Conservation (phyloP, 2,329 filamentous ascomycete genomes). For the Dryadomyces quercus-mongolicae region DNA sequence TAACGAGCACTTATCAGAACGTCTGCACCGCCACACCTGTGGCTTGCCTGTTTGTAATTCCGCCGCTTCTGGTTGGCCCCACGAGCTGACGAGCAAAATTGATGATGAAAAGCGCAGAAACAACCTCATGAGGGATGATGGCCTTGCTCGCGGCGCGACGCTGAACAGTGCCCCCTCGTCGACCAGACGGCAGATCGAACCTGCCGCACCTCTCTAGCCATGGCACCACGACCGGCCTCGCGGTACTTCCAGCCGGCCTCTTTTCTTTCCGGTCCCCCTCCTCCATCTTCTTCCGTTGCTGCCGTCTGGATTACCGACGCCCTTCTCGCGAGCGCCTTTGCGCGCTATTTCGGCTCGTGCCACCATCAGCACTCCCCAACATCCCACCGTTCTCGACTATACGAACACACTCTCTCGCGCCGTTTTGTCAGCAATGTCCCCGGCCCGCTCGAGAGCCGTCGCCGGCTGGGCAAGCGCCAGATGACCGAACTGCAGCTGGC, state of each 20-base stretch:
- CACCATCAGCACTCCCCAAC: not conserved
- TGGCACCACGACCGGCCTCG: not conserved
- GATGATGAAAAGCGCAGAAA: not conserved
- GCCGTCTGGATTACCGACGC: constrained; percentile 49
- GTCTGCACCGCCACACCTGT: not conserved
- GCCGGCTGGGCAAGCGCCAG: constrained; percentile 37
- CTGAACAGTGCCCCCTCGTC: too few species aligned
- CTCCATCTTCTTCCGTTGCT: constrained; percentile 24
- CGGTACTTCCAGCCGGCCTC: not conserved
- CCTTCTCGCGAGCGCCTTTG: constrained; percentile 36
- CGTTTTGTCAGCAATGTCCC: constrained; percentile 29
- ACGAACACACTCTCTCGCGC: constrained; percentile 15
- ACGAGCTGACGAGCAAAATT: not conserved
- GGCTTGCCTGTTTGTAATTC: not conserved
- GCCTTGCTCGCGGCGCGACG: too few species aligned
- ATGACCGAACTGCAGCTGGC: constrained; percentile 38
- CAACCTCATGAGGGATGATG: too few species aligned
- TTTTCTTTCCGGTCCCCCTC: not conserved
- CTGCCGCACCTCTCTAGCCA: not conserved
- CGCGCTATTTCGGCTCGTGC: constrained; percentile 24
- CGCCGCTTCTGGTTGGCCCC: not conserved
- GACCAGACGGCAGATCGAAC: too few species aligned
- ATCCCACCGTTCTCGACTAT: not conserved
- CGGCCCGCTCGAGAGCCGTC: constrained; percentile 43
- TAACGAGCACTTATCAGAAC: too few species aligned